These are phyloP conservation scores for Coniochaeta sp. DNA, from an alignment of 2,329 filamentous ascomycete species.

Conservation along the genomic window DNA sequence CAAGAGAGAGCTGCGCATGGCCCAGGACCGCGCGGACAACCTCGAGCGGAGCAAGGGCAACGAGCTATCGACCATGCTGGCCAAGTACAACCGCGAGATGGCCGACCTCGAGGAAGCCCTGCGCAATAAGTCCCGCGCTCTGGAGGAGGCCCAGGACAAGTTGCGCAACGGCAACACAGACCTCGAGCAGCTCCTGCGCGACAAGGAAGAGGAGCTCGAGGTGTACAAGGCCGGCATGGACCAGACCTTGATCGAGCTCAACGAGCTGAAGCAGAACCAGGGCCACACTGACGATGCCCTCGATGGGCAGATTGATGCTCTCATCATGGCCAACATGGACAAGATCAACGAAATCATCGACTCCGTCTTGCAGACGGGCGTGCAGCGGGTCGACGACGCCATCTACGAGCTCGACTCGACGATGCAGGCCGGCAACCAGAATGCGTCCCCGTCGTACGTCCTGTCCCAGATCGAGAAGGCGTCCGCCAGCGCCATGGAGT, in stretches of 20 bases:
- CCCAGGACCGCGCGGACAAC: slow-evolving; percentile 85
- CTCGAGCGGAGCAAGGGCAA: slow-evolving; percentile 88
- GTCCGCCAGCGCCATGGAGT: slow-evolving; percentile 88
- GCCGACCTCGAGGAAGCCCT: slow-evolving; percentile 91
- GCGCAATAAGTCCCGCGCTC: slow-evolving; percentile 74
- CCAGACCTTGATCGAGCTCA: slow-evolving; percentile 85
- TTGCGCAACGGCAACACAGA: slow-evolving; percentile 76
- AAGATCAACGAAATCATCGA: slow-evolving; percentile 98
- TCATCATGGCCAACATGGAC: slow-evolving; percentile 77
- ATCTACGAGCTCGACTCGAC: slow-evolving; percentile 95
- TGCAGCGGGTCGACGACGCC: slow-evolving; percentile 90
- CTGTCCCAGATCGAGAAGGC: slow-evolving; percentile 97
- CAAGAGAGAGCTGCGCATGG: slow-evolving; percentile 86
- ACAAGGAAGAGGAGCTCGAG: slow-evolving; percentile 96
- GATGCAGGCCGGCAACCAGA: slow-evolving; percentile 98
- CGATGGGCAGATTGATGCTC: slow-evolving; percentile 83
- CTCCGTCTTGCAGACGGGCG: slow-evolving; percentile 86
- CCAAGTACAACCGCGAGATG: slow-evolving; percentile 96
- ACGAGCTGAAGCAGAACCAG: slow-evolving; percentile 72
- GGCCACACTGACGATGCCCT: slow-evolving; percentile 71
- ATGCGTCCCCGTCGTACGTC: slow-evolving; percentile 88
- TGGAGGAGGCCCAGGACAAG: slow-evolving; percentile 77
- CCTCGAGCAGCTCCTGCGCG: slow-evolving; percentile 74
- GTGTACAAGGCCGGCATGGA: slow-evolving; percentile 99
- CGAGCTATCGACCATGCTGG: slow-evolving; percentile 87